Evolutionary conservation across 2,329 filamentous ascomycete species (phyloP).

Genomic region (Aquanectria penicillioides): DNA sequence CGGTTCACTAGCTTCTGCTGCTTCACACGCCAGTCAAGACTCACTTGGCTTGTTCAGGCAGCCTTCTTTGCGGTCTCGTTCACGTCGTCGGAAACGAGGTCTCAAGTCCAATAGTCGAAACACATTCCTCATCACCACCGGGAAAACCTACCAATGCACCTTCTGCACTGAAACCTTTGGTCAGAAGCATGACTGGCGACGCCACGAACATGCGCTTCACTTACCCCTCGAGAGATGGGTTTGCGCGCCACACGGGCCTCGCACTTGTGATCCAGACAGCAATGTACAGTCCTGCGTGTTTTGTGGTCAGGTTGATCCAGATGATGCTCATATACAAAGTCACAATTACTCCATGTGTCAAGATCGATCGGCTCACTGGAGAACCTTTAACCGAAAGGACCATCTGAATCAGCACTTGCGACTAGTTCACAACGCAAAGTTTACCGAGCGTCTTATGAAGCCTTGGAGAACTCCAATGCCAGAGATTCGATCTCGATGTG

Average conservation of each 20-base stretch:
- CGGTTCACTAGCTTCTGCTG: slow-evolving; percentile 7
- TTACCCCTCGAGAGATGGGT: slow-evolving; percentile 57
- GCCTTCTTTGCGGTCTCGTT: slow-evolving; percentile 9
- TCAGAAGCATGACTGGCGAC: slow-evolving; percentile 56
- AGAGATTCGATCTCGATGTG: slow-evolving; percentile 50
- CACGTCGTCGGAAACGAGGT: slow-evolving; percentile 17
- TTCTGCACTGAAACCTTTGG: slow-evolving; percentile 57
- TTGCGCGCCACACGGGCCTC: slow-evolving; percentile 48
- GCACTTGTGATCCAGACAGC: slow-evolving; percentile 49
- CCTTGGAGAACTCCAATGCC: slow-evolving; percentile 50
- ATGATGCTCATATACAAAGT: slow-evolving; percentile 43
- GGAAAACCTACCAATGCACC: slow-evolving; percentile 50
- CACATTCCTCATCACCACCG: not conserved
- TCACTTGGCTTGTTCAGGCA: slow-evolving; percentile 6
- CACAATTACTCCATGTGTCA: slow-evolving; percentile 57
- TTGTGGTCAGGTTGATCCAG: slow-evolving; percentile 46
- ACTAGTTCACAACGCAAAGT: slow-evolving; percentile 53
- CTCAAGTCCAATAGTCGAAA: slow-evolving; percentile 1
- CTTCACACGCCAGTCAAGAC: slow-evolving; percentile 2
- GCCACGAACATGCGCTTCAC: slow-evolving; percentile 60
- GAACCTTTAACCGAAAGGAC: slow-evolving; percentile 54
- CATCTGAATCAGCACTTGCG: slow-evolving; percentile 54
- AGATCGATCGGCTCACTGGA: slow-evolving; percentile 56
- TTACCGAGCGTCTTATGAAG: slow-evolving; percentile 19
- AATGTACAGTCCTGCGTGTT: slow-evolving; percentile 44